Evolutionary conservation across 495 filamentous ascomycete species (phyloP).

Genomic region (Hyaloscypha bicolor): DNA sequence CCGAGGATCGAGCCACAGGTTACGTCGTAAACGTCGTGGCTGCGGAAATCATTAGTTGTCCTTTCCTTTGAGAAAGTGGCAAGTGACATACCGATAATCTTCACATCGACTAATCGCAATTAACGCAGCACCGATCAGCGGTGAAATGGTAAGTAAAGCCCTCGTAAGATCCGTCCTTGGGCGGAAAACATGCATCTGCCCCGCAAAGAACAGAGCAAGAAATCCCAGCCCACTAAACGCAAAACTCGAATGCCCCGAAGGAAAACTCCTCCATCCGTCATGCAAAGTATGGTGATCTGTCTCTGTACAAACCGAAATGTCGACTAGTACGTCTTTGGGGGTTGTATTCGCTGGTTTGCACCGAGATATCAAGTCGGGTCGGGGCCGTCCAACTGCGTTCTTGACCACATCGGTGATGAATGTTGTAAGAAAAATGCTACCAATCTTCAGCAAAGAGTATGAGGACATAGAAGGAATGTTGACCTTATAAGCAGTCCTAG

Average conservation of each 20-base stretch:
- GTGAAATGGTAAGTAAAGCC: conserved; percentile 65
- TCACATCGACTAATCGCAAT: conserved; percentile 90
- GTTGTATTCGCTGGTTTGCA: conserved; percentile 74
- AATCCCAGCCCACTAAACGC: conserved; percentile 87
- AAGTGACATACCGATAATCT: conserved; percentile 63
- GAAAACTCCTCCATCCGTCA: conserved; percentile 93
- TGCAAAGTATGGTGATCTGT: conserved; percentile 75
- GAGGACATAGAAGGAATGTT: not conserved
- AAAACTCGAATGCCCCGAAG: conserved; percentile 85
- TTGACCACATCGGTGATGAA: conserved; percentile 93
- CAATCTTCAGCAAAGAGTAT: not conserved
- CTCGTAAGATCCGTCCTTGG: conserved; percentile 69
- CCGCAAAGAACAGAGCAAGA: conserved; percentile 73
- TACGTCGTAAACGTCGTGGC: conserved; percentile 95
- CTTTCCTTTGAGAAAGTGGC: not conserved
- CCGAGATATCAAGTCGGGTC: conserved; percentile 87
- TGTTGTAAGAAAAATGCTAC: conserved; percentile 61
- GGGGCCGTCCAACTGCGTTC: conserved; percentile 85
- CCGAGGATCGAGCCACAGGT: conserved; percentile 75
- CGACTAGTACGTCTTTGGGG: conserved; percentile 66
- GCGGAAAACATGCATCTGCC: conserved; percentile 80
- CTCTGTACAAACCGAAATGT: conserved; percentile 79
- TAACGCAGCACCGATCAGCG: conserved; percentile 78
- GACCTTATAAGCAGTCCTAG: conserved; percentile 74
- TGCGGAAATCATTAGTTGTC: conserved; percentile 1